These are phyloP conservation scores for Diaporthe ampelina DNA, from an alignment of 2,329 filamentous ascomycete genomes.

Conservation along the genomic window DNA sequence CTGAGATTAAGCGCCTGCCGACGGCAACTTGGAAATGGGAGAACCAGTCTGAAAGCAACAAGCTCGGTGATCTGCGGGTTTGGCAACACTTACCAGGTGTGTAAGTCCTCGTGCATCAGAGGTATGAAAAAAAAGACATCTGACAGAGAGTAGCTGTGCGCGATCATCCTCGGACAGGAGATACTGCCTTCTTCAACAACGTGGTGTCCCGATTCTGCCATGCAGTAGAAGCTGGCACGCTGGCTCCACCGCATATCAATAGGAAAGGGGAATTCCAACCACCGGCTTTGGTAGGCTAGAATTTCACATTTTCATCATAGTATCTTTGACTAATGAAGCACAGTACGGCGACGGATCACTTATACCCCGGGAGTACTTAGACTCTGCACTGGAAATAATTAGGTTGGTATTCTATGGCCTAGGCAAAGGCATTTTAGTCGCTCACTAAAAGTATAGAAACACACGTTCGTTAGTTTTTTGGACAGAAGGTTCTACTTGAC, in stretches of 20 bases:
- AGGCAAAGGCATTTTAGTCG: fast-evolving
- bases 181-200: constrained; percentile 22
- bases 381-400: constrained; percentile 6
- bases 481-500: background rate
- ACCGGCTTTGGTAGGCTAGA: background rate
- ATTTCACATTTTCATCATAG: too few species aligned
- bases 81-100: constrained; percentile 7
- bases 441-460: background rate
- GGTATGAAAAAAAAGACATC: too few species aligned
- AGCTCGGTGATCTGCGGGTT: background rate
- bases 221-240: constrained; percentile 3
- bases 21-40: constrained; percentile 5
- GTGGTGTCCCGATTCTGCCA: constrained; percentile 7
- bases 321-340: background rate
- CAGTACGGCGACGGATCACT: constrained; percentile 10
- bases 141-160: background rate
- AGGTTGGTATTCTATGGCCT: background rate
- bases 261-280: background rate
- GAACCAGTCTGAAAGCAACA: background rate
- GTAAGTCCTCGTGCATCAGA: background rate
- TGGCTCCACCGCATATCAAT: background rate
- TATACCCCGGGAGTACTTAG: background rate
- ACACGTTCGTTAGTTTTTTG: background rate
- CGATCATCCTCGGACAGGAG: background rate
- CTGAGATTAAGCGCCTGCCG: background rate